Evolutionary conservation across 139 green algal species (phyloP), one percentile per base, ranked within the genome.

Genomic region (Tetradesmus obliquus): DNA sequence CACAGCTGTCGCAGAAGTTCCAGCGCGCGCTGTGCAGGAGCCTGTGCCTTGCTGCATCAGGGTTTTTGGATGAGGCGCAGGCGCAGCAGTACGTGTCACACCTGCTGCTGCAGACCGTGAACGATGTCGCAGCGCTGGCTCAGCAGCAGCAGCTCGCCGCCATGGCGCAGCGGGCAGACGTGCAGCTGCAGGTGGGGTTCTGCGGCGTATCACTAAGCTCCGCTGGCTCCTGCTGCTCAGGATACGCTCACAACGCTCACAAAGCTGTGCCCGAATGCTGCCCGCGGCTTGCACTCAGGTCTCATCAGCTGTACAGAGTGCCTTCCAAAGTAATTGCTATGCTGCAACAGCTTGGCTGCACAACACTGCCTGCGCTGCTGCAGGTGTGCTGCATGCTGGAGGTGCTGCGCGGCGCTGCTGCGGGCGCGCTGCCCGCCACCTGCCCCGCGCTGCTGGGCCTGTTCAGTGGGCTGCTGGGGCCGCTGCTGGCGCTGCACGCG

Each of bases 351-450:
- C n/a, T n/a, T n/a, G n/a, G n/a, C n/a, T 71, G 60, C 60, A 71
- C 60, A 71, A 71, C 10, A 8, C 89, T 92, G 86, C 17, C 3
- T 55, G 79, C 55, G 72, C 74, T 22, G 2, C 74, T 53, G 54
- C 92, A 92, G 17, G 86, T 96, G 53, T 90, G 79, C 13, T 94
- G 89, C 19, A 93, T 97, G 72, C 80, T 98, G 55, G 96, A 98
- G 90, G 91, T 93, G 55, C 80, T 98, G 69, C 84, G 97, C 15
- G 97, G 97, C 12, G 93, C 91, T 22, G 95, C 94, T 10, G 82
- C 91, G 5, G 96, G 92, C 53, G 95, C 94, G 45, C 81, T 94
- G 10, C 85, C 94, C 19, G 3, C 45, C 24, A 95, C 93, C 10
- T 96, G 97, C 92, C 84, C 91, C 0, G 79, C 94, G 0, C 51